A percentile compares a stretch with the other conserved stretches of the same genome.
Evolutionary conservation across 441 rosid genomes (phyloP).

Genomic region (Macaranga tanarius): DNA sequence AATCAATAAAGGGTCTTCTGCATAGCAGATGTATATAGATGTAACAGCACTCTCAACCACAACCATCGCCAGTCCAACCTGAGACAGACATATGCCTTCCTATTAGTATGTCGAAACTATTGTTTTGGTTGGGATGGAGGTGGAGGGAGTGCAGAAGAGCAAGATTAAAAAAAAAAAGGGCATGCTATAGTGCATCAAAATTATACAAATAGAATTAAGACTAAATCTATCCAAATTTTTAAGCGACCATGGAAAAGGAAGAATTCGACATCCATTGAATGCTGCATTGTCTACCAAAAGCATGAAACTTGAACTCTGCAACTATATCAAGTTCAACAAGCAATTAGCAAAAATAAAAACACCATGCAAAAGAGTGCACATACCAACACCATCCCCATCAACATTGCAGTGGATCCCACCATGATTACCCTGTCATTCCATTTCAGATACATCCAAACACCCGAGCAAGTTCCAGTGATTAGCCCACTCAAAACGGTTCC

Average conservation of each 20-base stretch:
- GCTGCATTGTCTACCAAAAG: background rate
- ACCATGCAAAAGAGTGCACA: constrained; percentile 25
- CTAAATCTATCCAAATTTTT: too few relatives aligned
- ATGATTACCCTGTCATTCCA: constrained; percentile 61
- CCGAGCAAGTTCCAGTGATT: constrained; percentile 80
- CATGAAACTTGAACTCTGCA: background rate
- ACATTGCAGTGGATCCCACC: constrained; percentile 90
- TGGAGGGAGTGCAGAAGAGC: background rate
- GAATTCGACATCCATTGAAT: background rate
- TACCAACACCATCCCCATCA: constrained; percentile 97
- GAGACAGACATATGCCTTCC: constrained; percentile 13
- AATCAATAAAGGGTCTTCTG: constrained; percentile 83
- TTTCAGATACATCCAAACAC: constrained; percentile 75
- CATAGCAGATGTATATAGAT: constrained; percentile 85
- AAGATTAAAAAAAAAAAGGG: background rate
- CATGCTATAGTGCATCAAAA: background rate
- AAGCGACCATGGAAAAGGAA: too few relatives aligned
- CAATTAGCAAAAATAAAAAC: constrained; percentile 12
- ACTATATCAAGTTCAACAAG: background rate
- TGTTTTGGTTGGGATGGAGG: background rate
- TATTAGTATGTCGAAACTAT: background rate
- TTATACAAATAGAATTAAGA: too few relatives aligned
- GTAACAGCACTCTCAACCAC: constrained; percentile 94
- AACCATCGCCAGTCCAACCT: constrained; percentile 92
- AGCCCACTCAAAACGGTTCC: constrained; percentile 89